phyloP scores from a whole-genome alignment of 805 yeast genomes.

The Candida rishiriensis region DNA sequence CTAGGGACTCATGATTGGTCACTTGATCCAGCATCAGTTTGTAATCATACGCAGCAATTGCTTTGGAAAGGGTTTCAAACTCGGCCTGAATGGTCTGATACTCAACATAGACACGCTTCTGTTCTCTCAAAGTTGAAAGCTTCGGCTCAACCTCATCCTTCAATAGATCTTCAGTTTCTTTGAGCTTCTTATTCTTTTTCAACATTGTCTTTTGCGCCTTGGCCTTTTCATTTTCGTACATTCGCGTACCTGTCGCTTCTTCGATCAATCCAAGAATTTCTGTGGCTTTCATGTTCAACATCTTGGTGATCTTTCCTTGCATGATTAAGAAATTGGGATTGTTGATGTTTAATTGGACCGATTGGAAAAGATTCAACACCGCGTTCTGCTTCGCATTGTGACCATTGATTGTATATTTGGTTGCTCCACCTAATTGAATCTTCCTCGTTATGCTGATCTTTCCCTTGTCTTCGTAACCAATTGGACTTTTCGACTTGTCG shows the following conservation, averaged over 20 bases:
- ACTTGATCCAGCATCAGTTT: slow-evolving; percentile 36
- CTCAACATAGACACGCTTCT: slow-evolving; percentile 78
- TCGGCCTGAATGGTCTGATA: slow-evolving; percentile 82
- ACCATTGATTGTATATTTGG: slow-evolving; percentile 91
- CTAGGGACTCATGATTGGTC: slow-evolving; percentile 38
- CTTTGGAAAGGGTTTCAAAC: slow-evolving; percentile 66
- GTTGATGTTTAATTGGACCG: slow-evolving; percentile 92
- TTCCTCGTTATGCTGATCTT: slow-evolving; percentile 91
- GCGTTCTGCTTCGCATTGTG: slow-evolving; percentile 94
- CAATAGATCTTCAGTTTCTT: slow-evolving; percentile 67
- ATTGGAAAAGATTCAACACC: slow-evolving; percentile 84
- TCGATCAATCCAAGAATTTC: slow-evolving; percentile 89
- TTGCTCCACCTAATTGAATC: slow-evolving; percentile 83
- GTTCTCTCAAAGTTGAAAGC: slow-evolving; percentile 71
- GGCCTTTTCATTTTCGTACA: slow-evolving; percentile 90
- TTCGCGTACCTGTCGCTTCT: slow-evolving; percentile 97
- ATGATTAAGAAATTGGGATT: slow-evolving; percentile 95
- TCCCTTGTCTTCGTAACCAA: slow-evolving; percentile 73
- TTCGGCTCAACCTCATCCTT: slow-evolving; percentile 92
- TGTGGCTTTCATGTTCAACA: slow-evolving; percentile 89
- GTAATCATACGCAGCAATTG: slow-evolving; percentile 77
- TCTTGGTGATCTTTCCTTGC: slow-evolving; percentile 99
- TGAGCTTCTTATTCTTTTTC: slow-evolving; percentile 81
- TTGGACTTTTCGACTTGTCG: slow-evolving; percentile 74
- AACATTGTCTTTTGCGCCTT: slow-evolving; percentile 89